Evolutionary conservation across 1,139 yeast genomes (phyloP).

Genomic region (Suhomyces choctaworum): DNA sequence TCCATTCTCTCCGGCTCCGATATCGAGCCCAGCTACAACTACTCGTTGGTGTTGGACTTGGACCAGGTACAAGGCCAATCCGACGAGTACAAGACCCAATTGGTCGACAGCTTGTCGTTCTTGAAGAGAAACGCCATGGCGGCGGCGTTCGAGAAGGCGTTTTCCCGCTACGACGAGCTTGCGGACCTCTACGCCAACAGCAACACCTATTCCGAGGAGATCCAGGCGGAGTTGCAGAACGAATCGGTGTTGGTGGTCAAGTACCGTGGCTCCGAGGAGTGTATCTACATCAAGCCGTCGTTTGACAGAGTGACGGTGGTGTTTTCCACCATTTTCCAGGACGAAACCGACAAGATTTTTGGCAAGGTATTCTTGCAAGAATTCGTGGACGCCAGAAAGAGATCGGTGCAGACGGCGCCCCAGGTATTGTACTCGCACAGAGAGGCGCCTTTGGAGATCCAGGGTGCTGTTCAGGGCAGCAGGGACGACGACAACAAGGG

Average conservation of each 20-base stretch:
- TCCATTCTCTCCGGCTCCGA: slow-evolving; percentile 26
- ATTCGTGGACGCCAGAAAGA: slow-evolving; percentile 94
- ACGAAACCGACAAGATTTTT: slow-evolving; percentile 93
- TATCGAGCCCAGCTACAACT: slow-evolving; percentile 79
- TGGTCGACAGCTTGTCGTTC: slow-evolving; percentile 67
- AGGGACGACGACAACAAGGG: slow-evolving; percentile 59
- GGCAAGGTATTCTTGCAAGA: slow-evolving; percentile 96
- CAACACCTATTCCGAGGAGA: slow-evolving; percentile 51
- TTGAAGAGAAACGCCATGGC: slow-evolving; percentile 87
- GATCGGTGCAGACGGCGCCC: slow-evolving; percentile 97
- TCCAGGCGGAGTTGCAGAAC: slow-evolving; percentile 47
- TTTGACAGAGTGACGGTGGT: slow-evolving; percentile 96
- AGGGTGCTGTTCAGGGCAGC: slow-evolving; percentile 40
- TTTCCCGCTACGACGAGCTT: slow-evolving; percentile 71
- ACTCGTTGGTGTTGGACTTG: slow-evolving; percentile 71
- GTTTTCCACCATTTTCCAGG: slow-evolving; percentile 91
- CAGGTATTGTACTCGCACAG: slow-evolving; percentile 89
- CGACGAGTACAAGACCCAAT: slow-evolving; percentile 48
- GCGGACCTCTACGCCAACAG: slow-evolving; percentile 52
- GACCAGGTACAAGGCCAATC: slow-evolving; percentile 37
- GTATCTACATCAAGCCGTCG: slow-evolving; percentile 86
- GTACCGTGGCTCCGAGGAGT: slow-evolving; percentile 86
- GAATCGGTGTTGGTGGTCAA: slow-evolving; percentile 71
- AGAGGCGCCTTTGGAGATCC: slow-evolving; percentile 92
- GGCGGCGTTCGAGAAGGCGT: slow-evolving; percentile 89